phyloP scores from a whole-genome alignment of 345 rosid genomes.

The Gossypium bickii region DNA sequence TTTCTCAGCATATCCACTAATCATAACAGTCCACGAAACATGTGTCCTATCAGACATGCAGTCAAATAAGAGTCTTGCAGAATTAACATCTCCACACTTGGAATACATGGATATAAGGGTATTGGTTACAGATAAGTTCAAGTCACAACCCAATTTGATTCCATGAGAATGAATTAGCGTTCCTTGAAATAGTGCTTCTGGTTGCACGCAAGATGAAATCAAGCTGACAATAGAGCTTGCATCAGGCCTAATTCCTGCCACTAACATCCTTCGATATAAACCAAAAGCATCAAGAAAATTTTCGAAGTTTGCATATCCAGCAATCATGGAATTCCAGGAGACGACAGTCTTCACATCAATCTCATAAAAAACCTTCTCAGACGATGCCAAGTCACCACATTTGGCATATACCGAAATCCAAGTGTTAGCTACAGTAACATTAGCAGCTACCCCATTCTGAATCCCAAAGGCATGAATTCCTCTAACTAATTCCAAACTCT shows the following conservation, averaged over 20 bases:
- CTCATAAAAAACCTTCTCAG: conserved; percentile 41
- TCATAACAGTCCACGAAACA: conserved; percentile 87
- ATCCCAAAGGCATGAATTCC: conserved; percentile 49
- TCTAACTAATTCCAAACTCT: conserved; percentile 31
- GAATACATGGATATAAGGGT: conserved; percentile 68
- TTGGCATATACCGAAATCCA: conserved; percentile 53
- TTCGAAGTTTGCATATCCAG: conserved; percentile 39
- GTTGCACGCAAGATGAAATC: conserved; percentile 42
- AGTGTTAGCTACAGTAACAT: conserved; percentile 56
- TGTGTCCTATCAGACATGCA: conserved; percentile 35
- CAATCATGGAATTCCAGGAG: conserved; percentile 64
- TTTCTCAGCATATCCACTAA: conserved; percentile 63
- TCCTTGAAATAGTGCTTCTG: conserved; percentile 39
- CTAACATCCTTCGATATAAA: conserved; percentile 50
- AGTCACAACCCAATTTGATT: conserved; percentile 41
- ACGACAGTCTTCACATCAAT: conserved; percentile 39
- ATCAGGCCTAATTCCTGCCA: conserved; percentile 45
- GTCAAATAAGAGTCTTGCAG: conserved; percentile 57
- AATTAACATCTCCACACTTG: conserved; percentile 39
- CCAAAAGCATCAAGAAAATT: conserved; percentile 31
- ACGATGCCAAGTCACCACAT: conserved; percentile 48
- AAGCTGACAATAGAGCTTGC: conserved; percentile 53
- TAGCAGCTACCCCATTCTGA: conserved; percentile 41
- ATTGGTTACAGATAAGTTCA: conserved; percentile 35
- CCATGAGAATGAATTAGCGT: conserved; percentile 54